Base-by-base conservation (phyloP, 805 yeast genomes). In the Sungouiozyma ichnusensis region DNA sequence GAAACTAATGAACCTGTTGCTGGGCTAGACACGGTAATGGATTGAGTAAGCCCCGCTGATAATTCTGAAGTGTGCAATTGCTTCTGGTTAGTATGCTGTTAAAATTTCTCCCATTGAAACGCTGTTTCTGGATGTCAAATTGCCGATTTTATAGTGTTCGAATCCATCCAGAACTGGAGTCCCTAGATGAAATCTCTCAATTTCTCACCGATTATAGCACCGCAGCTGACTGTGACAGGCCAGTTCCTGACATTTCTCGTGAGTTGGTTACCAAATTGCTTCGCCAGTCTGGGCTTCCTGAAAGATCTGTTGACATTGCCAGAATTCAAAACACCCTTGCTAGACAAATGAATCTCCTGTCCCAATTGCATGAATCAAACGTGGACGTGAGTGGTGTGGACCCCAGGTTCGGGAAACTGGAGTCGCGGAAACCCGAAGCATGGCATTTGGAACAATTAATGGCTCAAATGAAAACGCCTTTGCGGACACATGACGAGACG, bases 271-370 rank as follows among this genome's bases (percentile, higher is more conserved):
- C 43, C 19, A 71, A 64, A 35, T 51, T 77, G 37, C 50, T 74
- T 27, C 63, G 64, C 33, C 53, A 77, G 16, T 71, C 81, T 0
- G 82, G 83, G 0, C 48, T 78, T 4, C 65, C 70, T 3, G 40
- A 41, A 0, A 53, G 51, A 3, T 39, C 38, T 18, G 43, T 38
- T 1, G 64, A 68, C 32, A 57, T 65, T 17, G 44, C 47, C 3
- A 50, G 49, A 20, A 57, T 72, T 34, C 57, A 62, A 13, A 36
- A 43, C 0, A 64, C 15, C 16, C 33, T 33, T n/a, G 29, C 11
- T 6, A 24, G 11, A 24, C 29, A 24, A 11, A 24, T 24, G 29
- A 11, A 24, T 6, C 11, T 24, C 9, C 29, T 24, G 29, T 24
- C 29, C 9, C 29, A 24, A 24, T 24, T 24, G 29, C 29, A 24